Evolutionary conservation across 441 rosid genomes (phyloP), one percentile per base, ranked within the genome.

Genomic region (Gossypium davidsonii): DNA sequence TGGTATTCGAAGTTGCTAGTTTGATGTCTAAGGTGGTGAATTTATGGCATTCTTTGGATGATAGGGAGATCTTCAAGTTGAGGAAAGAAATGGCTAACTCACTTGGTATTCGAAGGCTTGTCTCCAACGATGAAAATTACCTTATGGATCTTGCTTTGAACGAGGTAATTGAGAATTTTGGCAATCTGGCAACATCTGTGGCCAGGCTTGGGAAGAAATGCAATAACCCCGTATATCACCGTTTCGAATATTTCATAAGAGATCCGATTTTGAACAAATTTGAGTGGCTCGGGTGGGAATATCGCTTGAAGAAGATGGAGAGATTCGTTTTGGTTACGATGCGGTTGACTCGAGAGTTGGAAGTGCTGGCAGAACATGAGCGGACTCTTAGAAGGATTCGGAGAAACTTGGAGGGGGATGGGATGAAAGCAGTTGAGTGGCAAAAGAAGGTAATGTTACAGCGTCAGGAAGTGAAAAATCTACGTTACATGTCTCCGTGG

Each of bases 281-380:
- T 39, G 85, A 88, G 18, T 90, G 95, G 92, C 25, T 58, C 53
- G 86, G 90, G 7, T 87, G 88, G 89, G 79, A 80, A 31, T 88
- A 83, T 72, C 78, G 85, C 53, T 78, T 73, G 75, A 88, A 82
- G 80, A 88, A 90, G 70, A 85, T 88, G 91, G 89, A 83, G 81
- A 80, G 84, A 57, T 85, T 85, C 74, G 76, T 79, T 52, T 82
- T 79, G 14, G 76, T 71, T n/a, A 83, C 81, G 17, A 73, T 79
- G 76, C 89, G 85, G 70, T 79, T 87, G 79, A 72, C 84, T 70
- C 86, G 81, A 21, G 91, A 90, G 83, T 75, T 85, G 66, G 90
- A 87, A 56, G 90, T 87, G 62, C 82, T 88, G 75, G 88, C 85
- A 4, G 91, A 87, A 75, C 85, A 83, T 42, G 92, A 90, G 78